These are phyloP conservation scores for Tulasnella sp. DNA, from an alignment of 768 basidiomycete genomes.

Conservation along the genomic window DNA sequence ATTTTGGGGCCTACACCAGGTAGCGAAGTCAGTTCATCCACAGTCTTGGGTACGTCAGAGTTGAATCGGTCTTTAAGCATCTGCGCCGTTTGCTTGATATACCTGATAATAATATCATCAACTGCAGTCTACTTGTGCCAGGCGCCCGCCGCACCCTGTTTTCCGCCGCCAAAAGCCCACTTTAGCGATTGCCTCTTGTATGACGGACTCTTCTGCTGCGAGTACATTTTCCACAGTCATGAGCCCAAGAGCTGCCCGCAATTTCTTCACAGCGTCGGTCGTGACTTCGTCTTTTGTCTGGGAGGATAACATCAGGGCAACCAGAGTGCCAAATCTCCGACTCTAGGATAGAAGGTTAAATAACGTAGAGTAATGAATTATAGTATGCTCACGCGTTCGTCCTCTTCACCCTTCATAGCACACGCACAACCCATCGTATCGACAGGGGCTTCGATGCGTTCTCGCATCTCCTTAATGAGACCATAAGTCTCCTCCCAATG, in stretches of 20 bases:
- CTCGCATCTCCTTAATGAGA: constrained; percentile 63
- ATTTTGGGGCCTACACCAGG: constrained; percentile 95
- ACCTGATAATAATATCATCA: too few species aligned
- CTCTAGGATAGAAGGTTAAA: constrained; percentile 36
- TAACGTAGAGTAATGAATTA: background rate
- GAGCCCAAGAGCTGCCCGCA: constrained; percentile 62
- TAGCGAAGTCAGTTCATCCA: constrained; percentile 75
- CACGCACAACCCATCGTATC: constrained; percentile 85
- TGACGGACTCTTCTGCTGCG: constrained; percentile 44
- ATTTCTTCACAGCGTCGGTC: constrained; percentile 59
- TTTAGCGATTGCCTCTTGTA: constrained; percentile 69
- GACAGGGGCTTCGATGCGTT: constrained; percentile 64
- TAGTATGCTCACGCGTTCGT: constrained; percentile 45
- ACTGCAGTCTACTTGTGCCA: too few species aligned
- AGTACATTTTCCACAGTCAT: constrained; percentile 62
- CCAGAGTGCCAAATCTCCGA: constrained; percentile 67
- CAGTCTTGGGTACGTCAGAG: constrained; percentile 79
- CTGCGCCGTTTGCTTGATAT: constrained; percentile 61
- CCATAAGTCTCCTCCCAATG: constrained; percentile 60
- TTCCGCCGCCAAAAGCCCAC: constrained; percentile 91
- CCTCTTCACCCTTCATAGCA: constrained; percentile 47
- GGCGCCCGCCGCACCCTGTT: constrained; percentile 58
- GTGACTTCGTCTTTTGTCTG: constrained; percentile 93
- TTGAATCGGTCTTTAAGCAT: constrained; percentile 57
- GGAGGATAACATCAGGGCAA: constrained; percentile 89